A percentile compares a stretch with the other conserved stretches of the same genome.
Conservation (phyloP, 441 rosid species). For the Arabidopsis hybrid region DNA sequence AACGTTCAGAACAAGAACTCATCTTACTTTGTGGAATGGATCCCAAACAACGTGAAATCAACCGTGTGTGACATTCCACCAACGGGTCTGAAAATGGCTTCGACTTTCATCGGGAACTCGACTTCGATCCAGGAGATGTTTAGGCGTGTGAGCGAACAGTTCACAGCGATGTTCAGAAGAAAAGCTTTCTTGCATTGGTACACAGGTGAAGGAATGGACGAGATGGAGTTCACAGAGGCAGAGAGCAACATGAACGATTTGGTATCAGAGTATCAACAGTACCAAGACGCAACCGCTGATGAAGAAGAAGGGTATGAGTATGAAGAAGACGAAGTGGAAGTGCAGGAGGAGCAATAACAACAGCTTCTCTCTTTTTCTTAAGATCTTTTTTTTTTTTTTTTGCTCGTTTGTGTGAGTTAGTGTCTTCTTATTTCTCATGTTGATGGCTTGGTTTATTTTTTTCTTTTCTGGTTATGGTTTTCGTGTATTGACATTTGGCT, state of each 20-base stretch:
- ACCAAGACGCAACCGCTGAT: conserved; percentile 47
- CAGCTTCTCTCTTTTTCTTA: not conserved
- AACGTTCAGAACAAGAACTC: conserved; percentile 97
- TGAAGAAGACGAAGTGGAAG: conserved; percentile 52
- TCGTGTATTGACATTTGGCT: conserved; percentile 31
- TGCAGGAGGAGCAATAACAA: conserved; percentile 49
- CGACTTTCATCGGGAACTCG: conserved; percentile 47
- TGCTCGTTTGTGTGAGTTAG: conserved; percentile 30
- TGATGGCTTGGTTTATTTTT: not conserved
- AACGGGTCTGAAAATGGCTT: conserved; percentile 47
- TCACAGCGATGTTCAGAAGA: conserved; percentile 48
- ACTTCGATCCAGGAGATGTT: conserved; percentile 48
- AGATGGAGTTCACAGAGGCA: conserved; percentile 49
- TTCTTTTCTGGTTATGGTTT: not conserved
- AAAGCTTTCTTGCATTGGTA: conserved; percentile 51
- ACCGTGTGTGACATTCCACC: conserved; percentile 94
- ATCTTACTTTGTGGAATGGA: conserved; percentile 95
- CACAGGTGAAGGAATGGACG: conserved; percentile 51
- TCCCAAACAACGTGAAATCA: conserved; percentile 92
- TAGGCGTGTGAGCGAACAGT: conserved; percentile 48
- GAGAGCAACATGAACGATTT: conserved; percentile 50
- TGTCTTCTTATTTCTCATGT: conserved; percentile 3
- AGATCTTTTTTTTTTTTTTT: too few species aligned
- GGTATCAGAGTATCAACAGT: conserved; percentile 48
- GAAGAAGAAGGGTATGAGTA: conserved; percentile 46